Percentiles rank a stretch among this genome's conserved stretches.
Conservation (phyloP, 1,139 yeast species). For the Zhuliangozyma blackwelliae region DNA sequence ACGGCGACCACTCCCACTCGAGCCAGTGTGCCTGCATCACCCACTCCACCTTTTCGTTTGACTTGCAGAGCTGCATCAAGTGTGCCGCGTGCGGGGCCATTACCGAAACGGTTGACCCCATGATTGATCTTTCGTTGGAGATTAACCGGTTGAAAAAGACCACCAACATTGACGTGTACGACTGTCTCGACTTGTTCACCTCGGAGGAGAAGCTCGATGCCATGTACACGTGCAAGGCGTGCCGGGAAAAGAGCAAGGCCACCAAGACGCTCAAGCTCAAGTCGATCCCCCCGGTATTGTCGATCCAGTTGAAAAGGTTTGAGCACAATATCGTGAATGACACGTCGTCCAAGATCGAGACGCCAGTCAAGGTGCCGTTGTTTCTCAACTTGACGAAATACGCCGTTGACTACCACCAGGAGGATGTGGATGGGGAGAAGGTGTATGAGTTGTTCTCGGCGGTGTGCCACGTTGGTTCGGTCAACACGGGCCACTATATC, state of each 20-base stretch:
- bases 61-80: conserved; percentile 84
- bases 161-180: conserved; percentile 36
- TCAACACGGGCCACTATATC: conserved; percentile 91
- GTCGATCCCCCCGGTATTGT: conserved; percentile 70
- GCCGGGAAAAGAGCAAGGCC: conserved; percentile 61
- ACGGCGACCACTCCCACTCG: conserved; percentile 8
- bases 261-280: conserved; percentile 65
- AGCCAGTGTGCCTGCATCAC: conserved; percentile 66
- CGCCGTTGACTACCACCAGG: conserved; percentile 26
- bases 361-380: conserved; percentile 67
- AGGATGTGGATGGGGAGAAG: conserved; percentile 23
- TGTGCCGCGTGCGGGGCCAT: conserved; percentile 66
- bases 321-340: conserved; percentile 61
- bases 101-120: conserved; percentile 78
- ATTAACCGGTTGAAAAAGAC: conserved; percentile 37
- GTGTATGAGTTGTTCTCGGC: conserved; percentile 80
- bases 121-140: conserved; percentile 84
- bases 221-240: conserved; percentile 63
- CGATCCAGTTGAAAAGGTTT: conserved; percentile 83
- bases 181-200: conserved; percentile 76
- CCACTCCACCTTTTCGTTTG: conserved; percentile 91
- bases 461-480: conserved; percentile 86
- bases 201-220: conserved; percentile 71
- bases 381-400: conserved; percentile 68
- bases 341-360: conserved; percentile 69